Evolutionary conservation across 2,329 filamentous ascomycete genomes (phyloP).

Genomic region (Pseudogymnoascus sp.): DNA sequence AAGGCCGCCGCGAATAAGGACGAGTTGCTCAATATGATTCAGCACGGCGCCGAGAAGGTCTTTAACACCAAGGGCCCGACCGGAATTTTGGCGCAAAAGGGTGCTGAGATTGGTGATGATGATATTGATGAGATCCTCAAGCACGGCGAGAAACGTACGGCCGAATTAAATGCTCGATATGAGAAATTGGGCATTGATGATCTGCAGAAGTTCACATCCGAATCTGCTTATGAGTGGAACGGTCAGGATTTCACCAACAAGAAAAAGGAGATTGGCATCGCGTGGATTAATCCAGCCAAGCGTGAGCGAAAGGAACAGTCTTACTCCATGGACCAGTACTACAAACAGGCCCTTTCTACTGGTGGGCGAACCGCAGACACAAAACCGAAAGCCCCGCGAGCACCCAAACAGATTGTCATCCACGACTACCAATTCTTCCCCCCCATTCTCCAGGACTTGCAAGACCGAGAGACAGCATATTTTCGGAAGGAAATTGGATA

Average conservation of each 20-base stretch:
- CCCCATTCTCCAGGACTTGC: slow-evolving; percentile 70
- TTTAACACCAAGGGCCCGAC: slow-evolving; percentile 67
- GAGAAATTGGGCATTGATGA: slow-evolving; percentile 96
- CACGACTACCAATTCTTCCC: slow-evolving; percentile 99
- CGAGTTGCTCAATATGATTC: slow-evolving; percentile 94
- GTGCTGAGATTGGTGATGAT: slow-evolving; percentile 64
- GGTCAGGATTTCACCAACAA: slow-evolving; percentile 88
- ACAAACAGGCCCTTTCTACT: slow-evolving; percentile 79
- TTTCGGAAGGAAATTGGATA: slow-evolving; percentile 96
- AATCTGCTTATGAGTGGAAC: slow-evolving; percentile 98
- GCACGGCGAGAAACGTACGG: slow-evolving; percentile 81
- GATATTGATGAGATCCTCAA: slow-evolving; percentile 85
- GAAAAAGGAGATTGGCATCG: slow-evolving; percentile 87
- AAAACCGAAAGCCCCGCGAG: slow-evolving; percentile 91
- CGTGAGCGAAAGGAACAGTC: slow-evolving; percentile 97
- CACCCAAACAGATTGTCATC: slow-evolving; percentile 83
- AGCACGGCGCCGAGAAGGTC: slow-evolving; percentile 93
- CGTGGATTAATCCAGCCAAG: slow-evolving; percentile 97
- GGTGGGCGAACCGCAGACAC: slow-evolving; percentile 70
- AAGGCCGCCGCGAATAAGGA: slow-evolving; percentile 94
- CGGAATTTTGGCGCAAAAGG: slow-evolving; percentile 51
- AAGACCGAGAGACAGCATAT: slow-evolving; percentile 91
- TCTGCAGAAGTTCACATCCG: slow-evolving; percentile 92
- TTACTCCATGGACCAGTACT: slow-evolving; percentile 99
- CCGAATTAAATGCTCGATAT: slow-evolving; percentile 84